These are phyloP conservation scores for Andrographis paniculata DNA, from an alignment of 305 asterid genomes.

Conservation along the genomic window DNA sequence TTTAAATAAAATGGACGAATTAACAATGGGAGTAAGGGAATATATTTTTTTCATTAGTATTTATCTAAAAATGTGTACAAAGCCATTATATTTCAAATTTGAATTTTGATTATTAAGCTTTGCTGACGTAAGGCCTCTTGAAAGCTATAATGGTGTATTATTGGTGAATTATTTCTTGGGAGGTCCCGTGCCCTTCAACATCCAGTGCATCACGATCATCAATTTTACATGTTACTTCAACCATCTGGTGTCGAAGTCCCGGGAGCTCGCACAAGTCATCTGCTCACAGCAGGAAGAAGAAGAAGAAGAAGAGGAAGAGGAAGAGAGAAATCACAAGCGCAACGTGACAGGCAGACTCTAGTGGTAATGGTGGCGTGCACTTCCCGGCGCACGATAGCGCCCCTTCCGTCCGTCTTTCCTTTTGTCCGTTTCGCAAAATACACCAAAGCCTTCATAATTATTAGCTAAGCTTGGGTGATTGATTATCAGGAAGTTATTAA, in stretches of 20 bases:
- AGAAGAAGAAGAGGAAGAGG: background rate
- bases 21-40: too few species aligned
- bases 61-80: too few species aligned
- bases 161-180: too few species aligned
- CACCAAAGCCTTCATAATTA: background rate
- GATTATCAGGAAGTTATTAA: background rate
- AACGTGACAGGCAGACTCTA: background rate
- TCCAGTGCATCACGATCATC: too few species aligned
- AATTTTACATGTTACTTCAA: too few species aligned
- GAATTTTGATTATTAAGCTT: too few species aligned
- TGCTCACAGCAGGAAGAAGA: background rate
- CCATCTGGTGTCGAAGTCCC: background rate
- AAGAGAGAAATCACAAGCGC: background rate
- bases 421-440: too few species aligned
- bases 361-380: background rate
- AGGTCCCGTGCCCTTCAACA: constrained; percentile 9
- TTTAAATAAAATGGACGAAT: too few species aligned
- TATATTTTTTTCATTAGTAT: too few species aligned
- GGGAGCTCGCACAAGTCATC: background rate
- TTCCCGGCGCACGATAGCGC: background rate
- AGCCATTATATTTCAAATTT: too few species aligned
- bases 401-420: background rate
- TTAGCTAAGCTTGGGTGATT: background rate
- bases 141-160: too few species aligned
- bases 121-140: too few species aligned